Evolutionary conservation across 2,329 filamentous ascomycete species (phyloP), one percentile per base, ranked within the genome.

Genomic region (Aspergillus neoniger): DNA sequence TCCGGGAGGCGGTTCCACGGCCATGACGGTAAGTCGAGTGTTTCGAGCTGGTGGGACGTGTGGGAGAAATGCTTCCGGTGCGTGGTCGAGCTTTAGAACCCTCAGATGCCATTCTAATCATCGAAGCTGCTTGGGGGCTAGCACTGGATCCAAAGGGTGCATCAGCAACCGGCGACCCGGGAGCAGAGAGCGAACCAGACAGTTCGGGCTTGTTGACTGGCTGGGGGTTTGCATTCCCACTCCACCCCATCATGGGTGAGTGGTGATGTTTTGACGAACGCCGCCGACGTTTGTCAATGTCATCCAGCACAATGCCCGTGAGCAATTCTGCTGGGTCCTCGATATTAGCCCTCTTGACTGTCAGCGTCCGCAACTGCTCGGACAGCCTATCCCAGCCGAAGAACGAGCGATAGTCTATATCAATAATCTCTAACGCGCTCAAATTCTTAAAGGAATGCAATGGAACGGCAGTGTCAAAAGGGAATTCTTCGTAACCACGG

Each of bases 371-470:
- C 64, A 99, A 81, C 75, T 97, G 93, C 73, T 99, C 95, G 8
- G 95, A 91, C 58, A 98, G 80, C 60, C 91, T 88, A 74, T 99
- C 94, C 95, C 95, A 99, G 60, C 95, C 95, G 77, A 92, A 96
- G 79, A 98, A 97, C 69, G 96, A 93, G 63, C 95, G 88, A 74
- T 96, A 97, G 77, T 99, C 95, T 73, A 98, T 90, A 78, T 96
- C 93, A 79, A 89, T 93, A 56, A 99, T 91, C 76, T 99, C 95
- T 65, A 99, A 83, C 21, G 92, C 90, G 77, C 94, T 94, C 57
- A 98, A 82, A 69, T 98, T 99, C 80, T 99, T 98, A 85, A 99
- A 98, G 8, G 91, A 91, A 75, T 96, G 90, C n/a, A 99, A 83
- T 19, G 95, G 95, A 30, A 99, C 95, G 19, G 95, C 95, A 23